Conservation (phyloP, 805 yeast genomes). For the Candida ponderosae region DNA sequence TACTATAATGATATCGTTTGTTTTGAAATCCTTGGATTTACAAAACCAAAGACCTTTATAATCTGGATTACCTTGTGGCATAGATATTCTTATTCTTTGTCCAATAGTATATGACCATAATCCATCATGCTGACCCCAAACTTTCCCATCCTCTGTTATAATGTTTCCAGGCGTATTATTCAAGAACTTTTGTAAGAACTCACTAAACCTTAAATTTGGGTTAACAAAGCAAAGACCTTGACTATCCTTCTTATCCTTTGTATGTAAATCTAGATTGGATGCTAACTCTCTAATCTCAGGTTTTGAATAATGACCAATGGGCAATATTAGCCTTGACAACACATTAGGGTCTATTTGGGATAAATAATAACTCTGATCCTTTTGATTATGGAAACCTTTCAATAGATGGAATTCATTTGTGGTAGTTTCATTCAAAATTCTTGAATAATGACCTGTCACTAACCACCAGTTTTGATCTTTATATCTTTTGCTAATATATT, state of each 20-base stretch:
- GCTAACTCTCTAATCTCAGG: conserved; percentile 72
- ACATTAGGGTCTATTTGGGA: conserved; percentile 50
- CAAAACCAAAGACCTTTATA: conserved; percentile 84
- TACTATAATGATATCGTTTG: conserved; percentile 75
- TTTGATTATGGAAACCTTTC: conserved; percentile 48
- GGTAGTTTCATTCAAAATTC: conserved; percentile 32
- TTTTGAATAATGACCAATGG: conserved; percentile 73
- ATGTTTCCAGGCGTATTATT: conserved; percentile 71
- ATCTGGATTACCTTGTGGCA: conserved; percentile 84
- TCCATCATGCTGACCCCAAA: conserved; percentile 81
- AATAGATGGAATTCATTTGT: conserved; percentile 37
- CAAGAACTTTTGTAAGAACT: conserved; percentile 69
- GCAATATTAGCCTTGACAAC: conserved; percentile 53
- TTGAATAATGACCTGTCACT: conserved; percentile 81
- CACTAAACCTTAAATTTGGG: conserved; percentile 52
- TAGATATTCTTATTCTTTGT: conserved; percentile 66
- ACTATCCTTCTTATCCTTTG: conserved; percentile 82
- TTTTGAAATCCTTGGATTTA: conserved; percentile 52
- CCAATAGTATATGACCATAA: conserved; percentile 96
- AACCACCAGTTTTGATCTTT: conserved; percentile 58
- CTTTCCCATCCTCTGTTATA: conserved; percentile 62
- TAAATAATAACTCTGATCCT: conserved; percentile 90
- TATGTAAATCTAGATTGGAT: conserved; percentile 37
- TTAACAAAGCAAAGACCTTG: conserved; percentile 92
- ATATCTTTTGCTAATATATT: conserved; percentile 38